Percentiles rank a stretch among this genome's conserved stretches.
Conservation (phyloP, 225 moss, liverwort and hornwort genomes). For the Physcomitrellopsis africana region DNA sequence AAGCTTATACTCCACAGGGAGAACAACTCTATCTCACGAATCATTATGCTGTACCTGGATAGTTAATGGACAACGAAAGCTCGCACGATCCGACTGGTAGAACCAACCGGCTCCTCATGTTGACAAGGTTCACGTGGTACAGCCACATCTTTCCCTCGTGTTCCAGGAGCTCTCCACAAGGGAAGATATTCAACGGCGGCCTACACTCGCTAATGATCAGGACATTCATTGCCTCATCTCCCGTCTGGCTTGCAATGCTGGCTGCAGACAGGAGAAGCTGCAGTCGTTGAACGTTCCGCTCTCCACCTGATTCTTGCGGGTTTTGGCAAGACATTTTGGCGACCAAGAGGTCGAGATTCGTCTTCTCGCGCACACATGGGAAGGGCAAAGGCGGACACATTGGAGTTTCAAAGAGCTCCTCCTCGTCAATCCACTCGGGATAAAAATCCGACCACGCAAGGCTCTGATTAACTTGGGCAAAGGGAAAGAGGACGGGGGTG, state of each 20-base stretch:
- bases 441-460: slow-evolving; percentile 70
- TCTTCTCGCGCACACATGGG: slow-evolving; percentile 40
- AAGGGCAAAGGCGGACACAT: slow-evolving; percentile 66
- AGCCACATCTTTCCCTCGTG: slow-evolving; percentile 61
- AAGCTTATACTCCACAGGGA: background rate
- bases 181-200: slow-evolving; percentile 64
- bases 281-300: slow-evolving; percentile 61
- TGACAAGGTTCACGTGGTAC: slow-evolving; percentile 53
- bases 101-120: slow-evolving; percentile 54
- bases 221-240: slow-evolving; percentile 44
- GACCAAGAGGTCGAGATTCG: slow-evolving; percentile 61
- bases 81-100: slow-evolving; percentile 83
- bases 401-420: slow-evolving; percentile 26
- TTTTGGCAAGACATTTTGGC: slow-evolving; percentile 52
- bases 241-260: slow-evolving; percentile 46
- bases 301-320: slow-evolving; percentile 18
- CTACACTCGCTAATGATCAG: slow-evolving; percentile 66
- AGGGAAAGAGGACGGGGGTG: slow-evolving; percentile 40
- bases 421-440: slow-evolving; percentile 88
- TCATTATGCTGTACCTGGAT: slow-evolving; percentile 34
- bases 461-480: slow-evolving; percentile 38
- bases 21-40: background rate
- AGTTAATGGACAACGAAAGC: slow-evolving; percentile 52
- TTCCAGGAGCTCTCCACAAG: slow-evolving; percentile 69
- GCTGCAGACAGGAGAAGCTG: slow-evolving; percentile 68